phyloP scores from a whole-genome alignment of 805 yeast genomes.

The Kazachstania martiniae region DNA sequence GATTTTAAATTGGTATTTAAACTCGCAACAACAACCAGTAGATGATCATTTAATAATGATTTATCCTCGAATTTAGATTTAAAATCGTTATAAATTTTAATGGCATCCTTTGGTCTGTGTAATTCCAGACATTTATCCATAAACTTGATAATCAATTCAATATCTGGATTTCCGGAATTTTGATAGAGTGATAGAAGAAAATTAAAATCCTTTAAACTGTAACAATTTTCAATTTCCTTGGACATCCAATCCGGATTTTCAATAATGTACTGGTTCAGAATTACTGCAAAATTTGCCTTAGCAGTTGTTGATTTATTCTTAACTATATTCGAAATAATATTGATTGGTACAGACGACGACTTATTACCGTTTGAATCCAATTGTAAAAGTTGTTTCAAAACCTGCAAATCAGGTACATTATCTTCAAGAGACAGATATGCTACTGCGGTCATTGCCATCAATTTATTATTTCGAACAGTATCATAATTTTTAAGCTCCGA shows the following conservation, averaged over 20 bases:
- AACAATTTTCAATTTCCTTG: slow-evolving; percentile 7
- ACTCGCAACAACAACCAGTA: slow-evolving; percentile 17
- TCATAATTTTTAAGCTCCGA: slow-evolving; percentile 12
- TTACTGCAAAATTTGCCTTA: slow-evolving; percentile 2
- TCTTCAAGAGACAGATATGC: slow-evolving; percentile 20
- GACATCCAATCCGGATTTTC: slow-evolving; percentile 6
- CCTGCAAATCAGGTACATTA: slow-evolving; percentile 11
- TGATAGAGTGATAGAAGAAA: neutral
- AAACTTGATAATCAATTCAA: slow-evolving; percentile 11
- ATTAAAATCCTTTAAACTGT: slow-evolving; percentile 1
- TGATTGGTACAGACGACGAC: neutral
- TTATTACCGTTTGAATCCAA: slow-evolving; percentile 2
- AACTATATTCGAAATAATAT: neutral
- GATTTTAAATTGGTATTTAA: slow-evolving; percentile 5
- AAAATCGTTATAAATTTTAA: slow-evolving; percentile 13
- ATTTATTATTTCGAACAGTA: slow-evolving; percentile 11
- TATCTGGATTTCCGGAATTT: slow-evolving; percentile 4
- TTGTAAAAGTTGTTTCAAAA: slow-evolving; percentile 18
- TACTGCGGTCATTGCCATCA: slow-evolving; percentile 14
- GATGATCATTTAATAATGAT: slow-evolving; percentile 8
- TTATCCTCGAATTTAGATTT: slow-evolving; percentile 9
- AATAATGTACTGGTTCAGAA: slow-evolving; percentile 7
- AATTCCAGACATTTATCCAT: slow-evolving; percentile 16
- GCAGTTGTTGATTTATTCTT: neutral
- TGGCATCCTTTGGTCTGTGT: slow-evolving; percentile 12